These are phyloP conservation scores for Yamadazyma diddensiae DNA, from an alignment of 1,139 yeast genomes.

Conservation along the genomic window DNA sequence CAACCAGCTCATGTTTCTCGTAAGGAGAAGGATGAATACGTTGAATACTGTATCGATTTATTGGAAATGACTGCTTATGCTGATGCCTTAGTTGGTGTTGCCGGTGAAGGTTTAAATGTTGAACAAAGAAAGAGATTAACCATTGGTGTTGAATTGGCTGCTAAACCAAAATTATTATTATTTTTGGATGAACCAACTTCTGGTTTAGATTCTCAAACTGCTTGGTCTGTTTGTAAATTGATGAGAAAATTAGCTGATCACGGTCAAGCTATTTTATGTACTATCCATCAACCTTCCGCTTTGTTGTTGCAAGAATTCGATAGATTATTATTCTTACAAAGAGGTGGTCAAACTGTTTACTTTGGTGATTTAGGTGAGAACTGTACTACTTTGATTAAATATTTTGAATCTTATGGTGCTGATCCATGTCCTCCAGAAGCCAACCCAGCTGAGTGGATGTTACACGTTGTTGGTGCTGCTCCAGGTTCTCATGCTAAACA, in stretches of 20 bases:
- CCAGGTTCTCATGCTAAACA: conserved; percentile 36
- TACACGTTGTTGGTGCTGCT: conserved; percentile 49
- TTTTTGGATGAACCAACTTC: conserved; percentile 41
- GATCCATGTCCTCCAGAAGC: conserved; percentile 42
- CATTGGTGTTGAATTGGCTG: conserved; percentile 40
- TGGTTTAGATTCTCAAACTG: conserved; percentile 43
- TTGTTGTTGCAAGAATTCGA: conserved; percentile 35
- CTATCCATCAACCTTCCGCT: conserved; percentile 44
- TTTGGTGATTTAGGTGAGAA: conserved; percentile 63
- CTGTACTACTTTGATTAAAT: conserved; percentile 46
- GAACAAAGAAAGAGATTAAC: conserved; percentile 37
- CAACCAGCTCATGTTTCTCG: conserved; percentile 28
- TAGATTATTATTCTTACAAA: conserved; percentile 35
- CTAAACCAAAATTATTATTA: conserved; percentile 35
- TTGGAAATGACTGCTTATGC: conserved; percentile 35
- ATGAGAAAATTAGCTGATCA: conserved; percentile 41
- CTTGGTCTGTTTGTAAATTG: conserved; percentile 43
- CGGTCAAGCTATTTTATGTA: conserved; percentile 43
- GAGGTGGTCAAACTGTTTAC: conserved; percentile 60
- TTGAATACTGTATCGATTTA: conserved; percentile 34
- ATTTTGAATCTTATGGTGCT: conserved; percentile 57
- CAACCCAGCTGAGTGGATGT: conserved; percentile 58
- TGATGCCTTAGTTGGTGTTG: conserved; percentile 39
- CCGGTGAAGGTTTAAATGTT: conserved; percentile 40
- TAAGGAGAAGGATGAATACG: conserved; percentile 32